Conservation (phyloP, 352 stramenopile genomes). For the Phytophthora hybrid region DNA sequence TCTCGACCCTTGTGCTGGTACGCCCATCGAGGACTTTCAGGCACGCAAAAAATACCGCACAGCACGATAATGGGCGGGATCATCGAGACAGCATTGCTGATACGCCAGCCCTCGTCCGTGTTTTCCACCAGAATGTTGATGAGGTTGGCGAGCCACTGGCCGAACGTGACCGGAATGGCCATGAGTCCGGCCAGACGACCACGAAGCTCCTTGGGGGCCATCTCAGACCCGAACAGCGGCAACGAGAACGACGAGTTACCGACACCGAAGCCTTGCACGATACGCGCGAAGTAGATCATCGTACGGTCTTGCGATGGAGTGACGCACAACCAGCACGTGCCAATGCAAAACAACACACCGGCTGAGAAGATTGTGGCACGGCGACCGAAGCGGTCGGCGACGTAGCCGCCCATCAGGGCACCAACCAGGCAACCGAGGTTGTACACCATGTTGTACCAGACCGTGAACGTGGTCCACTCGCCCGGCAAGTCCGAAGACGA, state of each 20-base stretch:
- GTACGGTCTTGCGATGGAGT: slow-evolving; percentile 28
- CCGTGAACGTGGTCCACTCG: slow-evolving; percentile 48
- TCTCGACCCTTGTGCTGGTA: slow-evolving; percentile 42
- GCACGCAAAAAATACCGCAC: slow-evolving; percentile 46
- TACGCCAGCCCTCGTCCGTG: slow-evolving; percentile 40
- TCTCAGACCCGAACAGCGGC: slow-evolving; percentile 50
- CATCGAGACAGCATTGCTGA: slow-evolving; percentile 47
- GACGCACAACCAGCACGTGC: slow-evolving; percentile 43
- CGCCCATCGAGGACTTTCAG: slow-evolving; percentile 42
- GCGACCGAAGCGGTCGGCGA: slow-evolving; percentile 39
- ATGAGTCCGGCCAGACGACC: slow-evolving; percentile 44
- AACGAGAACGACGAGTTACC: slow-evolving; percentile 46
- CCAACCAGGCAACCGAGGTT: slow-evolving; percentile 51
- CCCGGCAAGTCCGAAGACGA: slow-evolving; percentile 35
- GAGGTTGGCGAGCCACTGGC: slow-evolving; percentile 44
- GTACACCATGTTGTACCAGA: slow-evolving; percentile 55
- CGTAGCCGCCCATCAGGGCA: slow-evolving; percentile 44
- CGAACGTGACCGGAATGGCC: slow-evolving; percentile 39
- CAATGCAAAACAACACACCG: slow-evolving; percentile 46
- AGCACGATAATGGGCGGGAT: slow-evolving; percentile 50
- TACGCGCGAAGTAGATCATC: slow-evolving; percentile 41
- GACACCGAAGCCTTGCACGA: slow-evolving; percentile 47
- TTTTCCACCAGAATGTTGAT: slow-evolving; percentile 46
- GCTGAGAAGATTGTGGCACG: slow-evolving; percentile 47
- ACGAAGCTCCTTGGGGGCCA: slow-evolving; percentile 52